Base-by-base conservation (phyloP, 2,329 filamentous ascomycete genomes). In the Aquanectria penicillioides region DNA sequence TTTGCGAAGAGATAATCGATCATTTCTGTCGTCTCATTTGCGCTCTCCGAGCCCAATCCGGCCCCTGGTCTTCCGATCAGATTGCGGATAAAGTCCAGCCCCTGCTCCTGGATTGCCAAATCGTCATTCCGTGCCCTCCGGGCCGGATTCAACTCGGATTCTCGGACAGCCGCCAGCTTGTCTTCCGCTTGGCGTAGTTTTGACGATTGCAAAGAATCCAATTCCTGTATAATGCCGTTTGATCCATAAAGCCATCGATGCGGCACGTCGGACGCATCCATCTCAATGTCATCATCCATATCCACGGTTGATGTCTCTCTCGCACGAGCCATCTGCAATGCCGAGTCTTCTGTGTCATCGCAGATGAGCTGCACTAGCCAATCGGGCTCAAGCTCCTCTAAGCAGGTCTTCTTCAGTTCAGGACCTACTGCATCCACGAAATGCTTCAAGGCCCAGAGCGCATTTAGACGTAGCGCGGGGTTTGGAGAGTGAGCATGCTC, bases 361-460 rank as follows among this genome's bases (percentile, higher is more conserved):
- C 86, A 88, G 38, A 97, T 91, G 18, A 95, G 82, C 58, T 89
- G 88, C 61, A 94, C 84, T 11, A 98, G 83, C 92, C 93, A 97
- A 10, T 86, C 87, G 1, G 92, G 85, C 8, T 88, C 89, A 4
- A 98, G 82, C 69, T 91, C 88, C 46, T 94, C 88, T 11, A 98
- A 78, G 59, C 92, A 92, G 43, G 86, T 84, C 69, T 90, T 89
- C 76, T 95, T 97, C 65, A 91, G 80, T 11, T 89, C 85, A 38
- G 89, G 87, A 15, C 85, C 84, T 6, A 91, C 86, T 18, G 87
- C 88, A 62, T 91, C 85, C 3, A 97, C 89, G 46, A 97, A 84
- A 75, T 98, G 93, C 73, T 98, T 98, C 57, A 99, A 79, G 6
- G 93, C 93, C 94, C 95, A 99, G 2, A 99, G 78, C 18, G 94